Base-by-base conservation (phyloP, 2,329 filamentous ascomycete genomes). In the Calonectria leucothoes region DNA sequence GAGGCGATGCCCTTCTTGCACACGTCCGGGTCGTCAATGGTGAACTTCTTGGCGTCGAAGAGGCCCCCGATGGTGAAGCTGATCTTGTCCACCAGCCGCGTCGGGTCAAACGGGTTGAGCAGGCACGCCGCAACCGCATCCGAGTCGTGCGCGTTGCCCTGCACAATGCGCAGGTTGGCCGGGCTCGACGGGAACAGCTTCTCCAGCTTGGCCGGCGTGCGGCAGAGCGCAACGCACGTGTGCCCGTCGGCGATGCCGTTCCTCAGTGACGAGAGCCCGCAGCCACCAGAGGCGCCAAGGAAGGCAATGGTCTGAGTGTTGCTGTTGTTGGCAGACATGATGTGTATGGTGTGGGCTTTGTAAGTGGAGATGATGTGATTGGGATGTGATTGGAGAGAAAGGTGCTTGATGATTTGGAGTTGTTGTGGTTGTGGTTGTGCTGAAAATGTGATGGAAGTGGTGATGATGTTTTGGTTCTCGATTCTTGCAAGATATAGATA, bases 241-340 rank as follows among this genome's bases (percentile, higher is more conserved):
- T 84, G 80, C 49, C 84, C 84, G 20, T 81, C 80, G 45, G 79
- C 78, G 35, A 88, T 80, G 49, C 82, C 79, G 59, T 78, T 79
- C 29, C 81, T 81, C 71, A 88, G 85, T 25, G 83, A 80, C 14
- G 83, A 76, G 72, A 85, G 82, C 49, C 84, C 85, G 73, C 82
- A 84, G 67, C 86, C 86, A 59, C 82, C 83, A 6, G 86, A 87
- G 71, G 86, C 84, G 72, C 87, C 87, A 76, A 88, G 83, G 78
- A 88, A 80, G 71, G 78, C 76, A 68, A 81, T 80, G 37, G 75
- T 76, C 76, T 75, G 72, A 57, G 70, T 45, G 67, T 69, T 52
- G 29, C 63, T 61, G 25, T 52, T 72, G 63, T 48, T 64, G 59
- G 76, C 25, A 55, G 73, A 71, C 73, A 77, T 74, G 55, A 35